Conservation (phyloP, 2,329 filamentous ascomycete genomes). For the Fusarium sp. region DNA sequence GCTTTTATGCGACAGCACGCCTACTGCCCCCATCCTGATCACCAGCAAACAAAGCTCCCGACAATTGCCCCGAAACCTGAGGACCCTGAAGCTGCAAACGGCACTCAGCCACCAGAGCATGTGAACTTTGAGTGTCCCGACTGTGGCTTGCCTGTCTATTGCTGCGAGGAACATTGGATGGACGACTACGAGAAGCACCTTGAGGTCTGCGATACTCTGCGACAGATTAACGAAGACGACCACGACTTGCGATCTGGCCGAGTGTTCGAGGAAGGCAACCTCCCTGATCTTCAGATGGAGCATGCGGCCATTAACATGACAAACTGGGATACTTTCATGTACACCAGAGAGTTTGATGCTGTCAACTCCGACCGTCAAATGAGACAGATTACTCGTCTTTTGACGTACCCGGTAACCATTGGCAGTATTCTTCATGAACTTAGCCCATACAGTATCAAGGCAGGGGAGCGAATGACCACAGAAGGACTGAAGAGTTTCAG, state of each 20-base stretch:
- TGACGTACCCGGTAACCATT: constrained; percentile 94
- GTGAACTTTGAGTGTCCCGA: constrained; percentile 96
- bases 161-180: constrained; percentile 93
- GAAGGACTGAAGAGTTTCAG: constrained; percentile 95
- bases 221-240: constrained; percentile 97
- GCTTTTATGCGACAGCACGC: constrained; percentile 94
- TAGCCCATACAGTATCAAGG: constrained; percentile 87
- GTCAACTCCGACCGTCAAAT: constrained; percentile 91
- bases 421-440: constrained; percentile 93
- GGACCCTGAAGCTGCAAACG: constrained; percentile 65
- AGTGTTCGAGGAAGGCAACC: constrained; percentile 93
- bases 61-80: constrained; percentile 73
- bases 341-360: constrained; percentile 89
- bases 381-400: constrained; percentile 89
- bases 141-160: constrained; percentile 93
- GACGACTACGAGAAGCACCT: constrained; percentile 95
- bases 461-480: constrained; percentile 78
- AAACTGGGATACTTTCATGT: constrained; percentile 98
- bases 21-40: constrained; percentile 90
- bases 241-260: constrained; percentile 92
- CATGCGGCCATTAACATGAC: constrained; percentile 96
- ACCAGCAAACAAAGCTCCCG: constrained; percentile 78
- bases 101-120: constrained; percentile 76
- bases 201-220: constrained; percentile 89
- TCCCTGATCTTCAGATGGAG: constrained; percentile 89